phyloP scores from a whole-genome alignment of 345 rosid genomes.

The Ceriops decandra region DNA sequence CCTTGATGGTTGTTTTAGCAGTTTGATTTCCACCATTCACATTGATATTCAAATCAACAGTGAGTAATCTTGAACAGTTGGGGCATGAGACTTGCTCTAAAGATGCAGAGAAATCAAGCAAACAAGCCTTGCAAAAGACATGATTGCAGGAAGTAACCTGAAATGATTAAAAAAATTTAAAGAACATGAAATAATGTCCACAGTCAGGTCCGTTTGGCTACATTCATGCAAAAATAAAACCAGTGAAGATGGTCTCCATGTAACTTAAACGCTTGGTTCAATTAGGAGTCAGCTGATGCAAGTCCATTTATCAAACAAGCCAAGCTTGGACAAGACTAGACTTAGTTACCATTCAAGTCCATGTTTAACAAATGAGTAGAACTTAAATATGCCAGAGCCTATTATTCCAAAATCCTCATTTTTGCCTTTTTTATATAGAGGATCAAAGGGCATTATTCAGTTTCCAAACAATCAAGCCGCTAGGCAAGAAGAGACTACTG shows the following conservation, averaged over 20 bases:
- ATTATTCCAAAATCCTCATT: not conserved
- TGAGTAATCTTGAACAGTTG: constrained; percentile 61
- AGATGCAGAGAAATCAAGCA: constrained; percentile 64
- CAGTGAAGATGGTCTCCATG: not conserved
- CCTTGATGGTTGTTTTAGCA: constrained; percentile 59
- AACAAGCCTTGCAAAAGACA: constrained; percentile 84
- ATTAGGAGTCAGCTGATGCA: too few species aligned
- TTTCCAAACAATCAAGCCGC: not conserved
- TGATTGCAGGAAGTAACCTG: constrained; percentile 85
- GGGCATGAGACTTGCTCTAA: constrained; percentile 75
- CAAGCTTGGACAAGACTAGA: too few species aligned
- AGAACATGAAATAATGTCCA: not conserved
- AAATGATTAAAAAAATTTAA: constrained; percentile 7
- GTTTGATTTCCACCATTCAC: constrained; percentile 40
- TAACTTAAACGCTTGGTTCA: not conserved
- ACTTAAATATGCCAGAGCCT: too few species aligned
- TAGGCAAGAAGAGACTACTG: not conserved
- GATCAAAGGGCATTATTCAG: not conserved
- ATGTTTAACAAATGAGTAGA: too few species aligned
- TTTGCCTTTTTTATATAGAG: not conserved
- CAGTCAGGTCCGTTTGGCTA: not conserved
- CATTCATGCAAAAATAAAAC: not conserved
- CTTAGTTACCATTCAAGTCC: too few species aligned
- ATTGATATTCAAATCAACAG: constrained; percentile 72
- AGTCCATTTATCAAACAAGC: too few species aligned